Percentiles rank a stretch among this genome's conserved stretches.
These are phyloP conservation scores for Martiniozyma abietophila DNA, from an alignment of 805 yeast genomes.

Conservation along the genomic window DNA sequence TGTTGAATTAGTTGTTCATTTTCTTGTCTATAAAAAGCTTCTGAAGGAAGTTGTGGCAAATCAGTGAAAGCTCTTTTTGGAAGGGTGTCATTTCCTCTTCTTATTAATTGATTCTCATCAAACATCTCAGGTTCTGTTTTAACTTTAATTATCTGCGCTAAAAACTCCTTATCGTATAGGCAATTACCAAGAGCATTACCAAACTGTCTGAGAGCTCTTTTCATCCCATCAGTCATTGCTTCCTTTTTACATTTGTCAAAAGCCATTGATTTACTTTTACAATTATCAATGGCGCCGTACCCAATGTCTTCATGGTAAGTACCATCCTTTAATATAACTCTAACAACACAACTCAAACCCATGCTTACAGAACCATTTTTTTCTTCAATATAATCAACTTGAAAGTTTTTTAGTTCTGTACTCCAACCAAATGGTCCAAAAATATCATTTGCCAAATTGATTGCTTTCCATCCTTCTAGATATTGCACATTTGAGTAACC, in stretches of 20 bases:
- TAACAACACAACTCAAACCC: slow-evolving; percentile 63
- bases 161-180: slow-evolving; percentile 65
- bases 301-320: slow-evolving; percentile 75
- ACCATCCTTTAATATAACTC: slow-evolving; percentile 72
- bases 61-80: slow-evolving; percentile 1
- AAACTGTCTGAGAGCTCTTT: slow-evolving; percentile 69
- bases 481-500: slow-evolving; percentile 63
- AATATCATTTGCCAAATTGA: slow-evolving; percentile 69
- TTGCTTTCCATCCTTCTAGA: slow-evolving; percentile 78
- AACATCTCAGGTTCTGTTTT: slow-evolving; percentile 24
- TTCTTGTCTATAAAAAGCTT: neutral
- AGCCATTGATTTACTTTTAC: slow-evolving; percentile 61
- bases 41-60: neutral
- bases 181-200: slow-evolving; percentile 79
- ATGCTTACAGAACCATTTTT: slow-evolving; percentile 47
- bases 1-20: neutral
- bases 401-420: slow-evolving; percentile 56
- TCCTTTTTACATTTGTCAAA: slow-evolving; percentile 76
- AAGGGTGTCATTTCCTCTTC: too few species aligned
- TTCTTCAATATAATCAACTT: slow-evolving; percentile 64
- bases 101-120: slow-evolving; percentile 25
- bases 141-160: slow-evolving; percentile 40
- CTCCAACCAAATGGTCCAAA: slow-evolving; percentile 84
- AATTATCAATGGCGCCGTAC: slow-evolving; percentile 63
- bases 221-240: slow-evolving; percentile 77